phyloP scores from a whole-genome alignment of 2,329 filamentous ascomycete genomes.

The Trichoderma brevicompactum region DNA sequence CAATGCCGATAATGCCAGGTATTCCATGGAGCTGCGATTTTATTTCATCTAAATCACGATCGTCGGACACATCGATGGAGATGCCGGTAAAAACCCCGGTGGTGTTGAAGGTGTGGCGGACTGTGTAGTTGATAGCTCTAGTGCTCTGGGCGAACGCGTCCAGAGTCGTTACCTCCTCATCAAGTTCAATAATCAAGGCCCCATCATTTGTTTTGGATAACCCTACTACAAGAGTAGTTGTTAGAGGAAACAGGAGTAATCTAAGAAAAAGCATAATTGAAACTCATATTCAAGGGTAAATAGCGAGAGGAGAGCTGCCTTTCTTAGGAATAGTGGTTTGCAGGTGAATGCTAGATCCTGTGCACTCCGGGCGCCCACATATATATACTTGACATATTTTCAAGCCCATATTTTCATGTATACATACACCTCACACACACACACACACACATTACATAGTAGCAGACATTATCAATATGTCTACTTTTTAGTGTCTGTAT shows the following conservation, averaged over 20 bases:
- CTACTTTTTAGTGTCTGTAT: background rate
- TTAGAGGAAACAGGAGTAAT: background rate
- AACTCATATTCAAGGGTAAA: background rate
- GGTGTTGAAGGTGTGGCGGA: background rate
- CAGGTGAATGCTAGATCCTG: background rate
- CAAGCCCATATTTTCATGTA: background rate
- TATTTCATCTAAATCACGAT: background rate
- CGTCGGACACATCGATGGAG: background rate
- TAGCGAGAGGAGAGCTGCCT: background rate
- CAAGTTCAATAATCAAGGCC: slow-evolving; percentile 2
- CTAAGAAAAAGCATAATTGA: background rate
- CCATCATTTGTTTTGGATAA: background rate
- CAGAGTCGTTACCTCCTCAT: slow-evolving; percentile 2
- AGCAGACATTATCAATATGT: background rate
- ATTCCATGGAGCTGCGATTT: background rate
- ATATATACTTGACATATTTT: background rate
- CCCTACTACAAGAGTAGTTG: background rate
- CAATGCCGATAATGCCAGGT: slow-evolving; percentile 5
- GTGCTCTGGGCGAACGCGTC: background rate
- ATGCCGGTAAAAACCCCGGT: background rate
- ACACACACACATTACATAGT: background rate
- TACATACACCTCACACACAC: background rate
- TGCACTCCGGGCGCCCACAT: background rate
- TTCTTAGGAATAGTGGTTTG: background rate
- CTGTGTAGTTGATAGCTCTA: background rate